A percentile compares a stretch with the other conserved stretches of the same genome.
Conservation (phyloP, 2,329 filamentous ascomycete genomes). For the Phoma sp. region DNA sequence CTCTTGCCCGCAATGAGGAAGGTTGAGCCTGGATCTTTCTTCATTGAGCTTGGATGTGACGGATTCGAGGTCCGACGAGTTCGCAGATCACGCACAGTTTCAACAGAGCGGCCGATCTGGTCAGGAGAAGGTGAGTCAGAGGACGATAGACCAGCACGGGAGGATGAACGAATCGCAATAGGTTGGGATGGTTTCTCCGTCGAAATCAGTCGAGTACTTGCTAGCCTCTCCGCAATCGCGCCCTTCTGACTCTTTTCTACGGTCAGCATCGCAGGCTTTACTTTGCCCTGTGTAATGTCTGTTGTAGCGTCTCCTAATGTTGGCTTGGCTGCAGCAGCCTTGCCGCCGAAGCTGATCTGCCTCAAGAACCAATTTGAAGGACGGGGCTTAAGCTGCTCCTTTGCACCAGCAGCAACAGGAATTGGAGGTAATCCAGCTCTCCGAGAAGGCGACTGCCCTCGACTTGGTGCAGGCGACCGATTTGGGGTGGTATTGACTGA, state of each 20-base stretch:
- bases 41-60: constrained; percentile 40
- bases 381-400: constrained; percentile 24
- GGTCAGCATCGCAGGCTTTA: constrained; percentile 43
- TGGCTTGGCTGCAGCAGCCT: constrained; percentile 34
- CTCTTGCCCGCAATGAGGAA: constrained; percentile 47
- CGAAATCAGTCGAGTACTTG: constrained; percentile 39
- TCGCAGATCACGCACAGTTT: constrained; percentile 38
- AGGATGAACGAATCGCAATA: constrained; percentile 44
- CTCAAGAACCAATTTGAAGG: constrained; percentile 45
- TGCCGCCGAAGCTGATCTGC: constrained; percentile 50
- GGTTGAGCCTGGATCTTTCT: constrained; percentile 46
- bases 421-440: constrained; percentile 25
- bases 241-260: constrained; percentile 46
- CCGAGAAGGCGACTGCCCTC: constrained; percentile 38
- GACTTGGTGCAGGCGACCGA: constrained; percentile 38
- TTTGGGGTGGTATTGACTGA: constrained; percentile 29
- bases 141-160: constrained; percentile 31
- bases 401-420: constrained; percentile 17
- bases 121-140: constrained; percentile 37
- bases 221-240: constrained; percentile 44
- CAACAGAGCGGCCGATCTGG: constrained; percentile 35
- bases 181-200: constrained; percentile 45
- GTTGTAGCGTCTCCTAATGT: constrained; percentile 40
- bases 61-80: constrained; percentile 25
- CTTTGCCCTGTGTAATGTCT: constrained; percentile 40